Evolutionary conservation across 192 early-diverging fungal genomes (phyloP), one percentile per base, ranked within the genome.

Genomic region (Paraglomus brasilianum): DNA sequence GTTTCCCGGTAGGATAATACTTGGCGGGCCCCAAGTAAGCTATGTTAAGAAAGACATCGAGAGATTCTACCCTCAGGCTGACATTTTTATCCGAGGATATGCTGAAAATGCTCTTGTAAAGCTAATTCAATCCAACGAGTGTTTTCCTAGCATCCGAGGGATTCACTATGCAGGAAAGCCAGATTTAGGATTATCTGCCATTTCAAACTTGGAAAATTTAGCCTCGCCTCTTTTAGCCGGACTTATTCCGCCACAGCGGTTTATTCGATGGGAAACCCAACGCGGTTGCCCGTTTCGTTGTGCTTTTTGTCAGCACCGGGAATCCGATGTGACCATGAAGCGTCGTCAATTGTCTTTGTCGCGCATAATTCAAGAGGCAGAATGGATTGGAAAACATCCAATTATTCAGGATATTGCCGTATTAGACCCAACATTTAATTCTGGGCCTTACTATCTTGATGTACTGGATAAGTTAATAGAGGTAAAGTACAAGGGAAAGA

Each of bases 231-330:
- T 30, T 30, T 30, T 30, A 30, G 3, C 30, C 49, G 6, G 15
- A 21, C 46, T 58, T 62, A 36, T 30, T 30, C 30, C 30, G 3
- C 24, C 40, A 3, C 56, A 43, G 30, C 19, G 22, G n/a, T 71
- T 71, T 38, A 43, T 69, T 17, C 47, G 70, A 62, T 71, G 70
- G 70, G 70, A 71, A 66, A 71, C 69, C 15, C 61, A 67, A 48
- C 70, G 70, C 38, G 70, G 70, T 9, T 71, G 70, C 19, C 70
- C 61, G 21, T 71, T 71, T 43, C 22, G 17, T 11, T 71, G 70
- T 43, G 30, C 49, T 46, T 71, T 71, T 55, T 71, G 70, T 22
- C 69, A 72, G 67, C 70, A 71, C 24, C 68, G 67, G 13, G 70
- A 71, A 42, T 30, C 62, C 30, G 24, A 72, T n/a, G n/a, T 40